Evolutionary conservation across 2,329 filamentous ascomycete species (phyloP).

Genomic region (Alternaria hordeiaustralica): DNA sequence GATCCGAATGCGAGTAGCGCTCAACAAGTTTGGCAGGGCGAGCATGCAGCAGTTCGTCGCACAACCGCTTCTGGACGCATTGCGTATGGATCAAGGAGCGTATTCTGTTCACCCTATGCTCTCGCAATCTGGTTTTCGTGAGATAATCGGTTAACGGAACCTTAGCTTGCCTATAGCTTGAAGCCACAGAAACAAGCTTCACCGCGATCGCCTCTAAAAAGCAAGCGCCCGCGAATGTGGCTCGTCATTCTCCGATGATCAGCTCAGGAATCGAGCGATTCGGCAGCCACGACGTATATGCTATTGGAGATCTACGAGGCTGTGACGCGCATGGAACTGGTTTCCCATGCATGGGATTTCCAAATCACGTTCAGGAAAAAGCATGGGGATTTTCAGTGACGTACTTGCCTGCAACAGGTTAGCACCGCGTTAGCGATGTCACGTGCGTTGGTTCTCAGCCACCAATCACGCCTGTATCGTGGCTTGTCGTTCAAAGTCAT

Average conservation of each 20-base stretch:
- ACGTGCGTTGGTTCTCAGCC: not conserved
- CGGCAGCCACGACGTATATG: not conserved
- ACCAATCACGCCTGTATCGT: not conserved
- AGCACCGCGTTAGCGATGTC: not conserved
- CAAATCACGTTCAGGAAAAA: not conserved
- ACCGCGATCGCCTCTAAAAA: not conserved
- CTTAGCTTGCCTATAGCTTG: not conserved
- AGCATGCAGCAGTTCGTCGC: not conserved
- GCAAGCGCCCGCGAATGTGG: not conserved
- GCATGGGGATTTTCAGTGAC: conserved; percentile 3
- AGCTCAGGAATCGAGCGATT: not conserved
- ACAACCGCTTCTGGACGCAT: not conserved
- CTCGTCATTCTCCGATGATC: not conserved
- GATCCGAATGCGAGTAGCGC: not conserved
- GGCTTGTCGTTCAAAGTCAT: not conserved
- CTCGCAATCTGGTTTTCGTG: not conserved
- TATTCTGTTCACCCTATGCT: not conserved
- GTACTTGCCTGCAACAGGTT: not conserved
- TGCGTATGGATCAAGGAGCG: not conserved
- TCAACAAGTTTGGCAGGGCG: not conserved
- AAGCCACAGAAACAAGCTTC: not conserved
- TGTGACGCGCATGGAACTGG: not conserved
- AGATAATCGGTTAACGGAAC: not conserved
- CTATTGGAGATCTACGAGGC: not conserved
- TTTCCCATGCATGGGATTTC: not conserved